Evolutionary conservation across 129 eudicot genomes (phyloP), one percentile per base, ranked within the genome.

Genomic region (Artemisia tridentata): DNA sequence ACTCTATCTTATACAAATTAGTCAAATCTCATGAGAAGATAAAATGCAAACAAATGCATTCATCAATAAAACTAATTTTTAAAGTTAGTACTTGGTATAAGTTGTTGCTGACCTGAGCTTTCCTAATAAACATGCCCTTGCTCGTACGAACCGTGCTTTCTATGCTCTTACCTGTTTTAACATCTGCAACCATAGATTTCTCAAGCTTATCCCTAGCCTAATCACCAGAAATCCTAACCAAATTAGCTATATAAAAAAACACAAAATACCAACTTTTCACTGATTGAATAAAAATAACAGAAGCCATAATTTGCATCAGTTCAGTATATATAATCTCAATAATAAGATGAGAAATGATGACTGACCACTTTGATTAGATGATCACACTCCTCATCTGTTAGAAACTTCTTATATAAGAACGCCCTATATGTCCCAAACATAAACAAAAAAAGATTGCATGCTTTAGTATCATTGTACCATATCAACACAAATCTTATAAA

Each of bases 111-210:
- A 88, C 97, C 98, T 92, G 91, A 47, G 75, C 74, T 78, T 86
- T 86, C 53, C 15, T 58, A n/a, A 88, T 86, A 81, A 92, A 92
- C 98, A 84, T 88, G 80, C 98, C 98, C 3, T 92, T 84, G 81
- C 98, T 92, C 13, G 98, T 92, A 43, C 98, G 84, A 45, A 86
- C 89, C 47, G 76, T 84, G 64, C 96, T 92, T 67, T 83, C 89
- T 50, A 84, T 56, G 70, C 96, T 92, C 87, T 92, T 86, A 54
- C 98, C 98, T 0, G 96, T 79, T 25, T 83, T 88, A 82, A 72
- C 72, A 71, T 92, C 98, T 9, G 96, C 88, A 59, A 92, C 98
- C 98, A 92, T 92, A 55, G 98, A 92, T 69, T 92, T 92, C 74
- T 85, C 78, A 68, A 92, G 81, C 79, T 83, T 92, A 78, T 79